These are phyloP conservation scores for Cladosporium phlei DNA, from an alignment of 2,329 filamentous ascomycete species.

Conservation along the genomic window DNA sequence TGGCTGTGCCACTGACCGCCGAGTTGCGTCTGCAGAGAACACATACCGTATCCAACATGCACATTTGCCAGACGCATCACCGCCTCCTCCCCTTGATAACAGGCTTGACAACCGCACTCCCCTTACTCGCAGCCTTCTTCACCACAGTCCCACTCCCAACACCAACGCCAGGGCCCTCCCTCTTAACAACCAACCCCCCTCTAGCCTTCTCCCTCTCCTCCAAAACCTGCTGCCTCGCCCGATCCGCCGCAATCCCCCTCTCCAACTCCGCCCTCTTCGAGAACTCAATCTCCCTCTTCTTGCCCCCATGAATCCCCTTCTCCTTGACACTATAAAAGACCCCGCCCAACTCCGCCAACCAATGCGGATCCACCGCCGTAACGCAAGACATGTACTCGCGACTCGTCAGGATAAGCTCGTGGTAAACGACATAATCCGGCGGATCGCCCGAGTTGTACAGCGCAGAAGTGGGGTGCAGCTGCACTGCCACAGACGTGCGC, in stretches of 20 bases:
- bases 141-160: neutral
- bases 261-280: slow-evolving; percentile 30
- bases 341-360: slow-evolving; percentile 91
- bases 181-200: slow-evolving; percentile 13
- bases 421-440: slow-evolving; percentile 95
- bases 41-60: no score
- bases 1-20: no score
- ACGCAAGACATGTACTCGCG: slow-evolving; percentile 99
- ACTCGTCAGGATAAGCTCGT: slow-evolving; percentile 92
- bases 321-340: slow-evolving; percentile 98
- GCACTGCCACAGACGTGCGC: slow-evolving; percentile 87
- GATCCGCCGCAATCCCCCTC: slow-evolving; percentile 25
- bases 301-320: slow-evolving; percentile 62
- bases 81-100: slow-evolving; percentile 17
- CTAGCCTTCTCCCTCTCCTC: slow-evolving; percentile 18
- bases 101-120: slow-evolving; percentile 29
- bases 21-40: no score
- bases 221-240: slow-evolving; percentile 18
- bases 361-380: slow-evolving; percentile 91
- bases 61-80: no score
- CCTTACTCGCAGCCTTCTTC: slow-evolving; percentile 21
- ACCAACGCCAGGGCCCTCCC: neutral
- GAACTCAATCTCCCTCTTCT: slow-evolving; percentile 28
- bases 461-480: slow-evolving; percentile 88
- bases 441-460: slow-evolving; percentile 90